These are phyloP conservation scores for Fusarium newnesense DNA, from an alignment of 2,329 filamentous ascomycete species.

Conservation along the genomic window DNA sequence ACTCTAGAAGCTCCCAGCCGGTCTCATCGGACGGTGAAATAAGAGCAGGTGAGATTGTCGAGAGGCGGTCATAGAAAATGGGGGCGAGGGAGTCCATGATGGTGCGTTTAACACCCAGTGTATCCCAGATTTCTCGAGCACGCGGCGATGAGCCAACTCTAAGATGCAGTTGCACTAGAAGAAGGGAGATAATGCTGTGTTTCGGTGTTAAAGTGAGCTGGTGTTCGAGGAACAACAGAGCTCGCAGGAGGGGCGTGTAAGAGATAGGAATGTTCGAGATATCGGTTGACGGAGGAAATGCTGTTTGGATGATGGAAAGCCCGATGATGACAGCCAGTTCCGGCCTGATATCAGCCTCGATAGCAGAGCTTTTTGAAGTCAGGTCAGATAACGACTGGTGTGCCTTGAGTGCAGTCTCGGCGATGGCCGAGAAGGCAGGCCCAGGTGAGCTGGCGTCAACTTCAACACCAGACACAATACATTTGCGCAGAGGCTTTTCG, in stretches of 20 bases:
- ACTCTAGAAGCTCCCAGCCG: slow-evolving; percentile 53
- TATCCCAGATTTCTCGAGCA: slow-evolving; percentile 60
- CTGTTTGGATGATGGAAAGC: slow-evolving; percentile 49
- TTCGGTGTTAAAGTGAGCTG: slow-evolving; percentile 58
- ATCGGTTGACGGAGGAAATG: slow-evolving; percentile 41
- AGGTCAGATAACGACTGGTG: slow-evolving; percentile 26
- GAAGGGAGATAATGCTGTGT: slow-evolving; percentile 58
- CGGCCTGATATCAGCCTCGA: slow-evolving; percentile 43
- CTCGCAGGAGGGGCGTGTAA: slow-evolving; percentile 56
- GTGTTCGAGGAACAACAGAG: slow-evolving; percentile 60
- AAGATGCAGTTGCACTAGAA: slow-evolving; percentile 64
- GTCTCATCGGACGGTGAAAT: slow-evolving; percentile 47
- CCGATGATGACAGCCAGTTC: slow-evolving; percentile 51
- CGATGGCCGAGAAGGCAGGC: slow-evolving; percentile 40
- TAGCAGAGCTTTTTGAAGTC: slow-evolving; percentile 16
- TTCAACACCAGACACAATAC: slow-evolving; percentile 38
- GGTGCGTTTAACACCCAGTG: slow-evolving; percentile 65
- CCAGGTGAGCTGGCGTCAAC: slow-evolving; percentile 33
- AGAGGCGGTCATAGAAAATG: slow-evolving; percentile 65
- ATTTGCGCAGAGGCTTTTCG: slow-evolving; percentile 36
- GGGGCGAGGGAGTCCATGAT: slow-evolving; percentile 67
- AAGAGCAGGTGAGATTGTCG: slow-evolving; percentile 58
- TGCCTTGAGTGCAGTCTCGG: slow-evolving; percentile 34
- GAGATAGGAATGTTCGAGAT: slow-evolving; percentile 33
- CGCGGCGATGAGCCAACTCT: slow-evolving; percentile 60